phyloP scores from a whole-genome alignment of 257 asterid species.

The Marsdenia floribunda region DNA sequence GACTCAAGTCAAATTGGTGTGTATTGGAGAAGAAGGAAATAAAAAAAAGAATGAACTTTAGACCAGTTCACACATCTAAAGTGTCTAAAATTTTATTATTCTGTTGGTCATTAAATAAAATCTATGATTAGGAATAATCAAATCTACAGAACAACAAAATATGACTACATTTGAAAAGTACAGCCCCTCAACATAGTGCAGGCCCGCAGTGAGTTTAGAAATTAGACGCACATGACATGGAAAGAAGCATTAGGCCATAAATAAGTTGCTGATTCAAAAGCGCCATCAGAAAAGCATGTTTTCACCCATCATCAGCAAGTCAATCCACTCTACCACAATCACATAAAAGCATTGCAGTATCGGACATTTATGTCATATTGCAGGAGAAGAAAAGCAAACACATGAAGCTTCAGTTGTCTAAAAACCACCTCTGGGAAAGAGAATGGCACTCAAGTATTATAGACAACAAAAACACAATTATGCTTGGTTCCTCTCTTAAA shows the following conservation, averaged over 20 bases:
- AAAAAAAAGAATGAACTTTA: neutral
- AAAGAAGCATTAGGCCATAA: neutral
- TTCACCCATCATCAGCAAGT: neutral
- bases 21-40: neutral
- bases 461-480: neutral
- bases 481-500: neutral
- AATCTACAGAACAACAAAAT: too few species aligned
- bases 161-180: neutral
- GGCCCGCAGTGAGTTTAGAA: neutral
- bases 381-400: neutral
- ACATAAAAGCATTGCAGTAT: neutral
- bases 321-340: neutral
- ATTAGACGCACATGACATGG: neutral
- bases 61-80: neutral
- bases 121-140: neutral
- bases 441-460: neutral
- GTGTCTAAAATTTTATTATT: neutral
- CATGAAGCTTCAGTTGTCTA: neutral
- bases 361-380: neutral
- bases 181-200: neutral
- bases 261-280: neutral
- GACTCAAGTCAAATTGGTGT: neutral
- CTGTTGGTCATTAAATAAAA: too few species aligned
- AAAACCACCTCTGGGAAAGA: too few species aligned
- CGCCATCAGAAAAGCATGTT: neutral